phyloP scores from a whole-genome alignment of 2,329 filamentous ascomycete genomes.

The Tolypocladium paradoxum region DNA sequence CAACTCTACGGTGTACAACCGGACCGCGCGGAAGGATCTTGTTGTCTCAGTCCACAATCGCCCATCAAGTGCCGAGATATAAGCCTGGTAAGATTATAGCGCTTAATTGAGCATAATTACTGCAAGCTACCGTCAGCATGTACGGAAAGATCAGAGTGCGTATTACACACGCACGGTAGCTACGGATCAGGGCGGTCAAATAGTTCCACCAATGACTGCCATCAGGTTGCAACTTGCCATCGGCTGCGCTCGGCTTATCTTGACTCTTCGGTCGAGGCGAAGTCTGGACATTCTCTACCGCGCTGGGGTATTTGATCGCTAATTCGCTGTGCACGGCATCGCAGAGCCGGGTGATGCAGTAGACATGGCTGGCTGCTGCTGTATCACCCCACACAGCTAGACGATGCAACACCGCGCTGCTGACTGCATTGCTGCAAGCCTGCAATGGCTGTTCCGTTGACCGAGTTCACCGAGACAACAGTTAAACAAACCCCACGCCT shows the following conservation, averaged over 20 bases:
- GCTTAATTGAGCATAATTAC: background rate
- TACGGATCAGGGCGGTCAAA: background rate
- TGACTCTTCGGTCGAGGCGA: no score
- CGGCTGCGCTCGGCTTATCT: background rate
- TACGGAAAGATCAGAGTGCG: background rate
- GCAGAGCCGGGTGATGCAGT: background rate
- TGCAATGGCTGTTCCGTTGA: background rate
- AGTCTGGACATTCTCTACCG: background rate
- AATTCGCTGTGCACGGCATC: background rate
- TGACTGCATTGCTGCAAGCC: no score
- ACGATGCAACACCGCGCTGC: background rate
- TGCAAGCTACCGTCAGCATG: background rate
- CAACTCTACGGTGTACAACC: background rate
- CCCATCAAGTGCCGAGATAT: background rate
- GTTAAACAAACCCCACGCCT: background rate
- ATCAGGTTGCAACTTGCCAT: background rate
- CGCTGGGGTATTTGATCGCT: background rate
- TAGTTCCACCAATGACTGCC: background rate
- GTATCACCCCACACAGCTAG: background rate
- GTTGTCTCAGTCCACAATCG: background rate
- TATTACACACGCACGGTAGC: background rate
- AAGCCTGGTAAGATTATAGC: background rate
- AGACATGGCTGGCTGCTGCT: no score
- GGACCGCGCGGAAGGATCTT: background rate
- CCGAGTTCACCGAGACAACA: background rate